These are phyloP conservation scores for Jamesozyma gamospora DNA, from an alignment of 805 yeast genomes.

Conservation along the genomic window DNA sequence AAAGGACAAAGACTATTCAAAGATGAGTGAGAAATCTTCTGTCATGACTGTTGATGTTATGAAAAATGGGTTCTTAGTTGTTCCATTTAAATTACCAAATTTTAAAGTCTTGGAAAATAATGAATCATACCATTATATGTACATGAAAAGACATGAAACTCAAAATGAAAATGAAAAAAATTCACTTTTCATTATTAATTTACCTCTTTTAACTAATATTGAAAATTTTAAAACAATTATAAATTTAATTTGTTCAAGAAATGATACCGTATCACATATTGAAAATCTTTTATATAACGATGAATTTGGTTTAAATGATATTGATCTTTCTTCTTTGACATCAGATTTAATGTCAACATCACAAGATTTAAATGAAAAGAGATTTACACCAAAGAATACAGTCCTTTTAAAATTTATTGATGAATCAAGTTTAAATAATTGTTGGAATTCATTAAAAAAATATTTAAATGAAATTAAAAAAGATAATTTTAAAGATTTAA, in stretches of 20 bases:
- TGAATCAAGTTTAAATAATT: conserved; percentile 45
- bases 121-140: conserved; percentile 45
- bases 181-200: conserved; percentile 63
- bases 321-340: conserved; percentile 50
- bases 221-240: conserved; percentile 48
- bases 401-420: conserved; percentile 70
- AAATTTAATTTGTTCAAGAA: conserved; percentile 37
- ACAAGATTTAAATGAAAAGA: conserved; percentile 19
- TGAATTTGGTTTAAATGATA: conserved; percentile 35
- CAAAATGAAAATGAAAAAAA: conserved; percentile 36
- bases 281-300: conserved; percentile 39
- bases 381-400: conserved; percentile 60
- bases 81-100: conserved; percentile 25
- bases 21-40: neutral
- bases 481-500: conserved; percentile 34
- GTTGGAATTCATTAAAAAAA: conserved; percentile 46
- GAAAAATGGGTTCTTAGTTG: conserved; percentile 30
- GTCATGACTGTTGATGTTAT: conserved; percentile 12
- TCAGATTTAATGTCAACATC: conserved; percentile 40
- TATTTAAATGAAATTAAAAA: conserved; percentile 24
- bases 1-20: neutral
- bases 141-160: conserved; percentile 53
- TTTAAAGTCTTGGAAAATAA: neutral
- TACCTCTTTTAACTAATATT: conserved; percentile 55
- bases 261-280: conserved; percentile 48